phyloP scores from a whole-genome alignment of 2,329 filamentous ascomycete species.

The Alternaria solani region DNA sequence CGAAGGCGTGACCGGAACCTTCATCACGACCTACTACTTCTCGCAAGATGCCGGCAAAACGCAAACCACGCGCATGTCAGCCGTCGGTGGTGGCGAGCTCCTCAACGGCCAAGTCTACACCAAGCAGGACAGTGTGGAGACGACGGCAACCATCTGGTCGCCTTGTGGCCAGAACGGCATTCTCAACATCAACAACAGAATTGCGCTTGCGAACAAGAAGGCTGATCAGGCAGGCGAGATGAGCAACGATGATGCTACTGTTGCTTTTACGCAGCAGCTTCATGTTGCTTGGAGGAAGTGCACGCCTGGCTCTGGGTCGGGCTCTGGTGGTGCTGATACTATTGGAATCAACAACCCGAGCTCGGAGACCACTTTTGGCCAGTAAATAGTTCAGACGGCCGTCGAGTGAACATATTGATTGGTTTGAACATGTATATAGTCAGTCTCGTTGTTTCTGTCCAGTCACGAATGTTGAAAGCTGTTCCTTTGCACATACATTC shows the following conservation, averaged over 20 bases:
- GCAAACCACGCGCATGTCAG: slow-evolving; percentile 36
- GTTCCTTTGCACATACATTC: no score
- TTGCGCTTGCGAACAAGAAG: slow-evolving; percentile 36
- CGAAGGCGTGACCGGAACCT: slow-evolving; percentile 43
- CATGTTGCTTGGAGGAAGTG: slow-evolving; percentile 46
- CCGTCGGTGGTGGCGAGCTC: slow-evolving; percentile 51
- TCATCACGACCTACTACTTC: slow-evolving; percentile 50
- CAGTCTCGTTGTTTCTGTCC: background rate
- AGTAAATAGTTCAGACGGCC: slow-evolving; percentile 5
- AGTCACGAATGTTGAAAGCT: slow-evolving; percentile 3
- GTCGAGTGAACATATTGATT: background rate
- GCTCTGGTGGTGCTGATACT: slow-evolving; percentile 21
- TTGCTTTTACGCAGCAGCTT: slow-evolving; percentile 47
- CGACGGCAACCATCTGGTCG: slow-evolving; percentile 45
- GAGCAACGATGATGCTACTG: slow-evolving; percentile 46
- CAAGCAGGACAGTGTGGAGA: slow-evolving; percentile 54
- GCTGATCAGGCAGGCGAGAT: slow-evolving; percentile 38
- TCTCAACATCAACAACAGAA: slow-evolving; percentile 47
- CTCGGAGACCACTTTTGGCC: slow-evolving; percentile 24
- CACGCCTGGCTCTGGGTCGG: slow-evolving; percentile 9
- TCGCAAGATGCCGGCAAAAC: slow-evolving; percentile 45
- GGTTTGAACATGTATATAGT: slow-evolving; percentile 6
- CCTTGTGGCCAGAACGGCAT: slow-evolving; percentile 45
- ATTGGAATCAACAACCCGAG: slow-evolving; percentile 39
- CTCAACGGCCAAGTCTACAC: slow-evolving; percentile 54